phyloP scores from a whole-genome alignment of 768 basidiomycete genomes.

The Guyanaporus albipodus region DNA sequence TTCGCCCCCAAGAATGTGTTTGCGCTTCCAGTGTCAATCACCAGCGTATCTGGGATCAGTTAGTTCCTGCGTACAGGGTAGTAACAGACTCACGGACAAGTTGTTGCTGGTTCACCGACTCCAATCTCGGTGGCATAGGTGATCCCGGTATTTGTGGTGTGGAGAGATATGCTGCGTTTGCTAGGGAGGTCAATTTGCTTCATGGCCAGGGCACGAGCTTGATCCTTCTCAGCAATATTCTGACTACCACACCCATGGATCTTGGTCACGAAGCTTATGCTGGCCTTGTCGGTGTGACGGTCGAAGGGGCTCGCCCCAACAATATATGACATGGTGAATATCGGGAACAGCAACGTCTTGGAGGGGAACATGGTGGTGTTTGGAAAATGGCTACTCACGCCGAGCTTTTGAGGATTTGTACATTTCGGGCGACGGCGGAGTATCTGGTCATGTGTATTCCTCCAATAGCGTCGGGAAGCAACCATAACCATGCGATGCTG shows the following conservation, averaged over 20 bases:
- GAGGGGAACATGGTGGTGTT: background rate
- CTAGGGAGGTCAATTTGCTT: background rate
- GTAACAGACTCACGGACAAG: constrained; percentile 16
- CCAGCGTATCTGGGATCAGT: constrained; percentile 16
- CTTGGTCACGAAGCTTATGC: constrained; percentile 12
- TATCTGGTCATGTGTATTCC: no score
- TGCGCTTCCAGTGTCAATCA: constrained; percentile 16
- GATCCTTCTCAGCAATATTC: constrained; percentile 11
- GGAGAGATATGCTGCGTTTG: constrained; percentile 5
- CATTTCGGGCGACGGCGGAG: no score
- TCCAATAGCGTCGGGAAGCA: no score
- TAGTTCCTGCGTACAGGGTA: background rate
- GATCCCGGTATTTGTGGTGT: constrained; percentile 18
- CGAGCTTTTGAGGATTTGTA: no score
- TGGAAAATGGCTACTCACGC: no score
- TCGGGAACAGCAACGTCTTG: background rate
- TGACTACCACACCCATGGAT: constrained; percentile 5
- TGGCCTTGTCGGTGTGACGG: background rate
- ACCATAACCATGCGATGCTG: no score
- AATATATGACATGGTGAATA: background rate
- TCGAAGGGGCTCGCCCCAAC: background rate
- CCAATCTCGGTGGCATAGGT: constrained; percentile 26
- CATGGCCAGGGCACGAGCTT: constrained; percentile 13
- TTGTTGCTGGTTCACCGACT: constrained; percentile 22
- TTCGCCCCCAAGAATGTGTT: constrained; percentile 25